phyloP scores from a whole-genome alignment of 2,329 filamentous ascomycete genomes.

The Penicillium capsulatum region DNA sequence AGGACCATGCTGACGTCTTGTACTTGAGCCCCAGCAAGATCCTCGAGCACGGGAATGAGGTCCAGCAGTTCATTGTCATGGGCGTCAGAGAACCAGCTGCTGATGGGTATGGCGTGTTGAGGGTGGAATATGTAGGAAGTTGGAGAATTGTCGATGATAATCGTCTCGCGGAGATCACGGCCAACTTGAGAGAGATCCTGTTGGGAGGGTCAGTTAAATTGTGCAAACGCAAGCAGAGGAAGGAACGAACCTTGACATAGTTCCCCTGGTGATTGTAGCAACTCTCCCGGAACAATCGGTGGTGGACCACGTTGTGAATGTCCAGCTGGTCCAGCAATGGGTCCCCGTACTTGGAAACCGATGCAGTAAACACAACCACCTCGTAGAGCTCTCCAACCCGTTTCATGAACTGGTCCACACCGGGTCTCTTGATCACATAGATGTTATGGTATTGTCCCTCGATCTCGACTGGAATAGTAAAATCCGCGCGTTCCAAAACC shows the following conservation, averaged over 20 bases:
- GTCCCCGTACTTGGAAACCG: slow-evolving; percentile 98
- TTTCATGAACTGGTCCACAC: slow-evolving; percentile 98
- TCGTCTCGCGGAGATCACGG: slow-evolving; percentile 91
- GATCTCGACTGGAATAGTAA: slow-evolving; percentile 97
- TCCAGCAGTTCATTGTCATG: slow-evolving; percentile 98
- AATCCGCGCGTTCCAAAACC: slow-evolving; percentile 97
- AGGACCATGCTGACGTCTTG: slow-evolving; percentile 95
- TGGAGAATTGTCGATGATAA: slow-evolving; percentile 99
- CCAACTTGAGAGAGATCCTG: slow-evolving; percentile 92
- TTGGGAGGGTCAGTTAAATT: background rate
- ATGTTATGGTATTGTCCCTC: slow-evolving; percentile 99
- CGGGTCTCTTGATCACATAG: slow-evolving; percentile 98
- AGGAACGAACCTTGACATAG: slow-evolving; percentile 71
- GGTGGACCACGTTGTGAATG: slow-evolving; percentile 94
- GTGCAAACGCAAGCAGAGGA: background rate
- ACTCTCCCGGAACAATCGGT: slow-evolving; percentile 93
- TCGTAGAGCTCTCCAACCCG: slow-evolving; percentile 95
- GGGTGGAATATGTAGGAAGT: slow-evolving; percentile 99
- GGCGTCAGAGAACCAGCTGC: slow-evolving; percentile 99
- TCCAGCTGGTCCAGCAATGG: slow-evolving; percentile 93
- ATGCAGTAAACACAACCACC: slow-evolving; percentile 97
- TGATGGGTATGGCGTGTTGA: slow-evolving; percentile 97
- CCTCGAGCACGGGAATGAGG: slow-evolving; percentile 95
- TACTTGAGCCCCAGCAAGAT: slow-evolving; percentile 82
- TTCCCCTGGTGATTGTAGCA: slow-evolving; percentile 99